Base-by-base conservation (phyloP, 139 green algal genomes). In the Chlamydomonas eustigma region DNA sequence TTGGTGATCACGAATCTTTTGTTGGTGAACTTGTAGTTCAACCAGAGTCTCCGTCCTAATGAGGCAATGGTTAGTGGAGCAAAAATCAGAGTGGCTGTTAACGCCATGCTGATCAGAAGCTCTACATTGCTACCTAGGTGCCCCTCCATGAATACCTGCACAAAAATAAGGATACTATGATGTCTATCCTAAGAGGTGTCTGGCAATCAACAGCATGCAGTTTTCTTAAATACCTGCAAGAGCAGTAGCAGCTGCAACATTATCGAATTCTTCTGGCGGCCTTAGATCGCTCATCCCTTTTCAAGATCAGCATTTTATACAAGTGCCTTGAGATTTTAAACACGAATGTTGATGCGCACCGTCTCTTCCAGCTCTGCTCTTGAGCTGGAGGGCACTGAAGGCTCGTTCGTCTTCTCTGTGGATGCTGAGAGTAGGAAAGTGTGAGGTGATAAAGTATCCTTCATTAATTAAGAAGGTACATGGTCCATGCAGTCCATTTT, bases 1-100 rank as follows among this genome's bases (percentile, higher is more conserved):
- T 89, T 90, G 24, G 34, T 78, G 44, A 92, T 81, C 1, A 81
- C 74, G 1, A 92, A 25, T 1, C 89, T 78, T 79, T 89, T 91
- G 83, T 92, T 86, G 4, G 89, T 93, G 77, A 93, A 91, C 12
- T 69, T 76, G 71, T 79, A 80, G 4, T 44, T 79, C 32, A 81
- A 39, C 80, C 75, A 81, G 2, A 78, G 22, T 30, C 69, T 76
- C 33, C 86, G 71, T 33, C 88, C 89, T 6, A 93, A 78, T 1
- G 75, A 80, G 0, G 85, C 83, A 1, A 91, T 81, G 0, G 82
- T 90, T 0, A 93, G 73, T 1, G 89, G 89, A 3, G 79, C 73
- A 63, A 87, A 92, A 18, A 92, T 36, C 2, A 93, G 50, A 0
- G 85, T 91, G 0, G 79, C 71, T 3, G 81, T 76, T 5, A 93